These are phyloP conservation scores for Arachnomyces sp. DNA, from an alignment of 2,329 filamentous ascomycete species.

Conservation along the genomic window DNA sequence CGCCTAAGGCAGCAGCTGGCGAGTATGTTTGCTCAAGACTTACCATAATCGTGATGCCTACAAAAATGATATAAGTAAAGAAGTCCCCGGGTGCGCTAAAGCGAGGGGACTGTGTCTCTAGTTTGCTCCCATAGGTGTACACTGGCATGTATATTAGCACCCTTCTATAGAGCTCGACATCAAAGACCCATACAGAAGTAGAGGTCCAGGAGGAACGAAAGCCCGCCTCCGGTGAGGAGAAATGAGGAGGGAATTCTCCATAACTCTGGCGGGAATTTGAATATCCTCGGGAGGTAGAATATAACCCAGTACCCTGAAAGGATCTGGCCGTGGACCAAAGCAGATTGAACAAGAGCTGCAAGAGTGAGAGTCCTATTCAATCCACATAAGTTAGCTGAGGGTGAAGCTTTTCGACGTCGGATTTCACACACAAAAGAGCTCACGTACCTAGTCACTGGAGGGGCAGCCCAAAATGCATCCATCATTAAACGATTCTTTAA, in stretches of 20 bases:
- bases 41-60: conserved; percentile 68
- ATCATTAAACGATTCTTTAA: conserved; percentile 25
- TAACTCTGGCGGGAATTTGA: conserved; percentile 52
- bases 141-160: conserved; percentile 42
- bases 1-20: conserved; percentile 10
- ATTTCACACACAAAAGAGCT: too few relatives aligned
- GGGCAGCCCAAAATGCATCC: conserved; percentile 59
- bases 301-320: conserved; percentile 46
- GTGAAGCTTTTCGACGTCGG: too few relatives aligned
- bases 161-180: conserved; percentile 10
- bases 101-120: conserved; percentile 64
- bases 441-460: conserved; percentile 58
- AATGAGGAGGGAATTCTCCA: conserved; percentile 55
- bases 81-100: conserved; percentile 72
- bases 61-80: conserved; percentile 70
- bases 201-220: conserved; percentile 62
- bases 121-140: conserved; percentile 66
- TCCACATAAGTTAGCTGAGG: conserved; percentile 40
- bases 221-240: conserved; percentile 48
- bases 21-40: conserved; percentile 39
- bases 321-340: conserved; percentile 52
- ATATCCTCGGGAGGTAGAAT: conserved; percentile 47
- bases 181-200: conserved; percentile 53
- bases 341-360: conserved; percentile 55
- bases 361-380: conserved; percentile 58